Evolutionary conservation across 2,329 filamentous ascomycete genomes (phyloP), one percentile per base, ranked within the genome.

Genomic region (Monilinia fructigena): DNA sequence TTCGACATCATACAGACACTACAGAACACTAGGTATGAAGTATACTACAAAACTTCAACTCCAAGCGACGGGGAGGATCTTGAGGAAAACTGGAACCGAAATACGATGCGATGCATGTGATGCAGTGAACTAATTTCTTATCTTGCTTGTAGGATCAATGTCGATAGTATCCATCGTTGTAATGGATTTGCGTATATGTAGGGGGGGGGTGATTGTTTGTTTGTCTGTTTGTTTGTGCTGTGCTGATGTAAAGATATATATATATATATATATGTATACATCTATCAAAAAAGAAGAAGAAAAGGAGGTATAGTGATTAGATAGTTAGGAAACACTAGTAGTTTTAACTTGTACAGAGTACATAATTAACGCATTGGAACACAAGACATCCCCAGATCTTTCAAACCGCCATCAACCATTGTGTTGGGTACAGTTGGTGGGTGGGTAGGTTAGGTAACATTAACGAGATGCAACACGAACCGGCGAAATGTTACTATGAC

Each of bases 321-420:
- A 28, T 28, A 28, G 4, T 28, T 28, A 28, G 28, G 28, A 28
- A 28, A 28, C 23, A 23, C 23, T 23, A 23, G 23, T 23, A 23
- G 23, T 23, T 23, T 23, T 23, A 23, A 23, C 6, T 6, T 8
- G 31, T 35, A 35, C 31, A 35, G 31, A 35, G 6, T 35, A 7
- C 31, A 35, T 35, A 28, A 28, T 28, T 28, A 28, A 35, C 31
- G 31, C 31, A 35, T 35, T 35, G 31, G 31, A 35, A 20, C 55
- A 59, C 42, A 35, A 4, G 16, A 26, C 47, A 59, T 23, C 40
- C 55, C 42, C 55, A 38, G 55, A 59, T 59, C 55, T 47, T 59
- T 42, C 55, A 31, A 59, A 47, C 40, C 55, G 26, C 18, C 38
- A 56, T 59, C 26, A 48, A 48, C 47, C 47, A 48, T 10, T 11